A percentile compares a stretch with the other conserved stretches of the same genome.
phyloP scores from a whole-genome alignment of 2,329 filamentous ascomycete genomes.

The Aspergillus proliferans region DNA sequence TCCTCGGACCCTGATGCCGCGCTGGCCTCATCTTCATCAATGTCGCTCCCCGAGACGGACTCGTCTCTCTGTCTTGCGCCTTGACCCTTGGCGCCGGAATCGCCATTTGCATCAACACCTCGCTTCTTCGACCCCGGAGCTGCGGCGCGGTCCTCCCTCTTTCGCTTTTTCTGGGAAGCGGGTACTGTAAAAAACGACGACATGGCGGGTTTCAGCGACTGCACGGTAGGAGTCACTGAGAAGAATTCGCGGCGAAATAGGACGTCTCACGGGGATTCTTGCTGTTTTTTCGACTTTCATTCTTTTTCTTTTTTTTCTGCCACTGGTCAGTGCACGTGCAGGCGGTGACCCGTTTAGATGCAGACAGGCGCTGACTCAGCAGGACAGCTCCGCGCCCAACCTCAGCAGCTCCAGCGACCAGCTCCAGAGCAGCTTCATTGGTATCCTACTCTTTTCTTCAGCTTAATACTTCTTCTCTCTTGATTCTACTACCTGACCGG shows the following conservation, averaged over 20 bases:
- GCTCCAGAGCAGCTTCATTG: slow-evolving; percentile 30
- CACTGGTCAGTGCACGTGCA: slow-evolving; percentile 21
- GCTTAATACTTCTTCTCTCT: slow-evolving; percentile 15
- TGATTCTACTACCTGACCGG: not conserved
- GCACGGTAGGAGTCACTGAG: not conserved
- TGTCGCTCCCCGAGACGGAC: slow-evolving; percentile 81
- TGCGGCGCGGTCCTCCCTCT: slow-evolving; percentile 53
- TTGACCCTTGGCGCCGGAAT: slow-evolving; percentile 32
- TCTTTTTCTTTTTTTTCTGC: slow-evolving; percentile 29
- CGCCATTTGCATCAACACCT: slow-evolving; percentile 32
- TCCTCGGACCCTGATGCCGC: slow-evolving; percentile 41
- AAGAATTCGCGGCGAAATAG: not conserved
- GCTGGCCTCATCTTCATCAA: slow-evolving; percentile 57
- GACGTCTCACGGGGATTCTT: not conserved
- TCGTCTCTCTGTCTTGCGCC: slow-evolving; percentile 55
- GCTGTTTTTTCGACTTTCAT: not conserved
- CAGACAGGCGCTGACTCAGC: slow-evolving; percentile 30
- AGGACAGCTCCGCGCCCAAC: slow-evolving; percentile 22
- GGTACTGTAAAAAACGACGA: slow-evolving; percentile 94
- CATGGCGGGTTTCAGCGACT: slow-evolving; percentile 46
- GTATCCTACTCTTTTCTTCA: slow-evolving; percentile 14
- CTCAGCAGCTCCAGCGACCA: slow-evolving; percentile 32
- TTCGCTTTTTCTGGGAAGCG: slow-evolving; percentile 82
- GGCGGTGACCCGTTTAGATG: slow-evolving; percentile 4
- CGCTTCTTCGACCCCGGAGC: slow-evolving; percentile 42